Percentiles rank a stretch among this genome's conserved stretches.
phyloP scores from a whole-genome alignment of 2,329 filamentous ascomycete genomes.

The Parascedosporium putredinis region DNA sequence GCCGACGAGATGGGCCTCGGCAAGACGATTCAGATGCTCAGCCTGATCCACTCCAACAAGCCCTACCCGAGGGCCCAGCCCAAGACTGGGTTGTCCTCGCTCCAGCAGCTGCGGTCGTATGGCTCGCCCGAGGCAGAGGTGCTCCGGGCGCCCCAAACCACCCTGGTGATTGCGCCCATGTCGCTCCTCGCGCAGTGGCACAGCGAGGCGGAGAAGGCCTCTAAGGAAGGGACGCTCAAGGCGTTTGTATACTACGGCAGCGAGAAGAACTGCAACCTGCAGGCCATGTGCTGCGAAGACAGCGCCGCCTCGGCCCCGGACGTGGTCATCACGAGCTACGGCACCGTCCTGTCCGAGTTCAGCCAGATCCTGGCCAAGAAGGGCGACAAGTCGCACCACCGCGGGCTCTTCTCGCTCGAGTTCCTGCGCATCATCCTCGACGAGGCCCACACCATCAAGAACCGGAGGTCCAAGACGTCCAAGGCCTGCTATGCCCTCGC shows the following conservation, averaged over 20 bases:
- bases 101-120: conserved; percentile 53
- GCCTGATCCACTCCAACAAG: conserved; percentile 76
- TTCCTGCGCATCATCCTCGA: conserved; percentile 95
- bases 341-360: conserved; percentile 82
- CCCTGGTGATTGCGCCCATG: conserved; percentile 92
- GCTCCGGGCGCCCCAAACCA: conserved; percentile 72
- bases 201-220: conserved; percentile 87
- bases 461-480: conserved; percentile 80
- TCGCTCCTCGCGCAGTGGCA: conserved; percentile 96
- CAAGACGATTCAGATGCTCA: conserved; percentile 98
- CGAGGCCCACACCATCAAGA: conserved; percentile 91
- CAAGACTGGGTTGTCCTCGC: conserved; percentile 23
- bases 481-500: conserved; percentile 87
- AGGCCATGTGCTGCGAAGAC: conserved; percentile 63
- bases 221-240: conserved; percentile 70
- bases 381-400: conserved; percentile 53
- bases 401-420: conserved; percentile 78
- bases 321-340: conserved; percentile 90
- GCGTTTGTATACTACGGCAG: conserved; percentile 84
- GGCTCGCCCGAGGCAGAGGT: conserved; percentile 28
- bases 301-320: conserved; percentile 73
- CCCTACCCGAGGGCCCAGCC: conserved; percentile 4
- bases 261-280: conserved; percentile 73
- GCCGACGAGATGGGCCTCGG: conserved; percentile 97
- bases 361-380: conserved; percentile 47